Evolutionary conservation across 2,329 filamentous ascomycete genomes (phyloP), one percentile per base, ranked within the genome.

Genomic region (Fusarium buharicum): DNA sequence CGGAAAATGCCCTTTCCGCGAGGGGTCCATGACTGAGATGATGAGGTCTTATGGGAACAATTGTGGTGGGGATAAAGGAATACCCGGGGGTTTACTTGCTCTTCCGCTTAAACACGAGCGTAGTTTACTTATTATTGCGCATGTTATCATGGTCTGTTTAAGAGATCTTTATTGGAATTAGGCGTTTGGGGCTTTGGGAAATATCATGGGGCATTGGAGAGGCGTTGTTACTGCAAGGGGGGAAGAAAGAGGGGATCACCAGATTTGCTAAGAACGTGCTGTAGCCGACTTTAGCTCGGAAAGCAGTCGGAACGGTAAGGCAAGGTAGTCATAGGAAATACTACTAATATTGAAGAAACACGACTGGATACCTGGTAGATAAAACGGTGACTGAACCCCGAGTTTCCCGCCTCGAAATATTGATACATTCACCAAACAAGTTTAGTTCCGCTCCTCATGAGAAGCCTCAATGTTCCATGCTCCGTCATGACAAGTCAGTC

Each of bases 21-120:
- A n/a, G n/a, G n/a, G n/a, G n/a, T n/a, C 6, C 4, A 24, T 8
- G 22, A 24, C 22, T 4, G 22, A 24, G 6, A 24, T 31, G 28
- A 17, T 44, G 28, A 57, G 28, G 17, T 48, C 33, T 7, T 22
- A 38, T 48, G 27, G 39, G 43, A 36, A 50, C 38, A 27, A 31
- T 11, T 38, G 31, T n/a, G 47, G 22, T 33, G 48, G 41, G 67
- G 67, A 57, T 70, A 69, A 69, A 63, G 59, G 31, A 60, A 69
- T 69, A 69, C 52, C 67, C 67, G 59, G 54, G 18, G 24, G 40
- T 45, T 54, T 47, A 20, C 48, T 40, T 45, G 40, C 55, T 50
- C 44, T 60, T 51, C 55, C 54, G 59, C 54, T 64, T 43, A 45
- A 41, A 24, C 22, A 45, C 13, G 45, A 60, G 59, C 44, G 22